Evolutionary conservation across 164 flowering plant genomes (phyloP).

Genomic region (Litsea cubeba): DNA sequence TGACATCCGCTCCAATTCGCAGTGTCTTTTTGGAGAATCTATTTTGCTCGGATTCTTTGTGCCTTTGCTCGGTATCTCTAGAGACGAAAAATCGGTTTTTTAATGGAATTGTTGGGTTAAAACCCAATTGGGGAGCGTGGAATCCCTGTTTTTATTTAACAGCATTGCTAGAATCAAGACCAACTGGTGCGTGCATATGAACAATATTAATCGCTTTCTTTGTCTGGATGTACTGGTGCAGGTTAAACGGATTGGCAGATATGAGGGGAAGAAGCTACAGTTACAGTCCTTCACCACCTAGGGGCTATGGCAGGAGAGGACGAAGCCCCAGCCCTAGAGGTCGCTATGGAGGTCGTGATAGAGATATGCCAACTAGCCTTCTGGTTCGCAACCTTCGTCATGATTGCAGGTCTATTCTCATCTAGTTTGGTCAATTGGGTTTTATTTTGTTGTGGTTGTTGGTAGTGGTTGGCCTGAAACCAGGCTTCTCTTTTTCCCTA

Average conservation of each 20-base stretch:
- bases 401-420: conserved; percentile 61
- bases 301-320: conserved; percentile 58
- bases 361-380: conserved; percentile 85
- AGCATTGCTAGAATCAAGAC: too few relatives aligned
- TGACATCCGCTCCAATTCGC: too few relatives aligned
- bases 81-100: too few relatives aligned
- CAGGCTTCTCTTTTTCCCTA: background rate
- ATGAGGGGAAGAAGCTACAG: conserved; percentile 96
- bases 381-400: conserved; percentile 82
- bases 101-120: too few relatives aligned
- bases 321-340: conserved; percentile 80
- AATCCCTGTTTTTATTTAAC: too few relatives aligned
- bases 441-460: too few relatives aligned
- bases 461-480: too few relatives aligned
- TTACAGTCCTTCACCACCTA: conserved; percentile 80
- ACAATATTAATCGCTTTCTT: background rate
- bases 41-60: too few relatives aligned
- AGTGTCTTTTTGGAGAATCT: too few relatives aligned
- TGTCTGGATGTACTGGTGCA: background rate
- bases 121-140: too few relatives aligned
- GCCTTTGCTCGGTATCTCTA: too few relatives aligned
- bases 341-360: conserved; percentile 50
- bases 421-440: background rate
- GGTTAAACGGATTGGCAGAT: conserved; percentile 10
- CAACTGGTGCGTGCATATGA: too few relatives aligned